A percentile compares a stretch with the other conserved stretches of the same genome.
Evolutionary conservation across 2,329 filamentous ascomycete genomes (phyloP).

Genomic region (Trichoderma afroharzianum): DNA sequence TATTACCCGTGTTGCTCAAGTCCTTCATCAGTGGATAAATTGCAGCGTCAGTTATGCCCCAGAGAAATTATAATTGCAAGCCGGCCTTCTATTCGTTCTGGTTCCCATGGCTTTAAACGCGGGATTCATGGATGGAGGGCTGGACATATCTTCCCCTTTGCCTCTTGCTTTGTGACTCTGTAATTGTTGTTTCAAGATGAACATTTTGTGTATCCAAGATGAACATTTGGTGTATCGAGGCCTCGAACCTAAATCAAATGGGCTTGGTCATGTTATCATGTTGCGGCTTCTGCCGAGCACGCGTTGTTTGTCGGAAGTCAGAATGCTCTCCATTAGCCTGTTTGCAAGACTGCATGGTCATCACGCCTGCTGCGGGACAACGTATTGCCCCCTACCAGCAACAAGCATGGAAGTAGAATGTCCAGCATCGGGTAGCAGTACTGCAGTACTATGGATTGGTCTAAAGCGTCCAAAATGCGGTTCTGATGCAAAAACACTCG

Average conservation of each 20-base stretch:
- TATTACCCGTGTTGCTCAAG: slow-evolving; percentile 78
- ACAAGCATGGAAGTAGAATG: neutral
- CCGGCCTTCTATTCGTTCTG: slow-evolving; percentile 49
- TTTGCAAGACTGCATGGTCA: neutral
- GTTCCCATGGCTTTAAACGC: slow-evolving; percentile 28
- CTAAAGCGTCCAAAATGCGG: too few species aligned
- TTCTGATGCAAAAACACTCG: neutral
- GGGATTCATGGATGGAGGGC: slow-evolving; percentile 35
- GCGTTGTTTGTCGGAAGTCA: neutral
- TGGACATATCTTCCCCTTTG: slow-evolving; percentile 37
- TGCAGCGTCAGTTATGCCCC: slow-evolving; percentile 74
- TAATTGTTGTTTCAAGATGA: neutral
- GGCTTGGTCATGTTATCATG: neutral
- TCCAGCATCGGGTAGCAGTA: too few species aligned
- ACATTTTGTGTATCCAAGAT: neutral
- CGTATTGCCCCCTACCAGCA: neutral
- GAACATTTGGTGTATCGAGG: neutral
- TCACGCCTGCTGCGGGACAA: neutral
- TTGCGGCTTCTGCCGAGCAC: neutral
- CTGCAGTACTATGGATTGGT: too few species aligned
- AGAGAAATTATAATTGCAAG: slow-evolving; percentile 78
- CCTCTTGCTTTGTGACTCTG: neutral
- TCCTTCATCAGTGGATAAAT: slow-evolving; percentile 53
- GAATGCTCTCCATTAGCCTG: neutral
- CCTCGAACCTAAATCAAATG: neutral